Evolutionary conservation across 371 early-diverging fungal genomes (phyloP), one percentile per base, ranked within the genome.

Genomic region (Mortierella sp.): DNA sequence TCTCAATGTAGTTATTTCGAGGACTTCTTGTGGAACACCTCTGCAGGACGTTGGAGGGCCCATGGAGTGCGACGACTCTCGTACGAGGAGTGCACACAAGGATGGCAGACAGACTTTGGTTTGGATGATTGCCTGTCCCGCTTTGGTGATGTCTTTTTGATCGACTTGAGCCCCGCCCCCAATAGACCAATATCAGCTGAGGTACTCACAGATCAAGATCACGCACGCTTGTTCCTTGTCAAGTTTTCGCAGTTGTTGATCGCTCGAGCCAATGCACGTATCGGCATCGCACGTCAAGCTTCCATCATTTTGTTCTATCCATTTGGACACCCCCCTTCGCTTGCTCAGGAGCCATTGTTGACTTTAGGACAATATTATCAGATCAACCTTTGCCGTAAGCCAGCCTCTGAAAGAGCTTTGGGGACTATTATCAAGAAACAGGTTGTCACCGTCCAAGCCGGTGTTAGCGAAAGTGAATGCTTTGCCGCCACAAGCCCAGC

Each of bases 371-470:
- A 69, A 11, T 62, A 72, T 36, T 79, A 84, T 55, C 76, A 79
- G 52, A 80, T 80, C 36, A 76, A 74, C 19, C 73, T 84, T 45
- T 79, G 80, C 57, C 69, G 81, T 24, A 79, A 80, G 47, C 84
- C 84, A 13, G 84, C 73, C 4, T 67, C 84, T 7, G 80, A 80
- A 45, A 63, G 84, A 45, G 81, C 80, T 13, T 57, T 80, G 43
- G 80, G 80, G 3, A 59, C 75, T 40, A 80, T 80, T 19, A 70
- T 80, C 69, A 80, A 74, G 60, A 74, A 63, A 28, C 80, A 80
- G 57, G 50, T 71, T 10, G 58, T 74, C 11, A 70, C 74, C 19
- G 45, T 80, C 43, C 80, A 80, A 50, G 57, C 65, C 4, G 58
- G 52, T 38, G 70, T 78, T 22, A 36, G 33, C 28, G 67, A 77